These are phyloP conservation scores for Penstemon eatonii DNA, from an alignment of 257 asterid genomes.

Conservation along the genomic window DNA sequence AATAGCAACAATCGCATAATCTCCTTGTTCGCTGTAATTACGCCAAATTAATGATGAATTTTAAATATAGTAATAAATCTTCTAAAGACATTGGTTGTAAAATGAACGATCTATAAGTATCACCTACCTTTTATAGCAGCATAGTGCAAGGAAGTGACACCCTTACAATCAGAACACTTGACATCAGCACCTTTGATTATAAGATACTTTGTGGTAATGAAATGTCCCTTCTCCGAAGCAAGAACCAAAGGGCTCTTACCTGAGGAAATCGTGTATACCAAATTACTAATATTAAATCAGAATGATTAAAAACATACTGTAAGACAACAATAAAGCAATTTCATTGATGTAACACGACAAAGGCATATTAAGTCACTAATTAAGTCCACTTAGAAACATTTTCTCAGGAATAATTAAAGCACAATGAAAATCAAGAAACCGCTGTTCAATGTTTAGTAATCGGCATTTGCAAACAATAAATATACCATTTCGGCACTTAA, in stretches of 20 bases:
- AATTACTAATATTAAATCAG: no score
- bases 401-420: no score
- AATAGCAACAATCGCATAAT: neutral
- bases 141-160: slow-evolving; percentile 23
- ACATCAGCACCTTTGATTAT: slow-evolving; percentile 29
- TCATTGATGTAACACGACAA: no score
- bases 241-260: slow-evolving; percentile 30
- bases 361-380: no score
- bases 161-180: neutral
- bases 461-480: no score
- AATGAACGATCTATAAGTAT: neutral
- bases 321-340: neutral
- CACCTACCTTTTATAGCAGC: slow-evolving; percentile 26
- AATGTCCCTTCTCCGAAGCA: slow-evolving; percentile 14
- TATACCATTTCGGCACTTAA: no score
- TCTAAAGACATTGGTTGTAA: neutral
- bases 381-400: no score
- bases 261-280: neutral
- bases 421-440: no score
- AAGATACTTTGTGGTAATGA: slow-evolving; percentile 19
- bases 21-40: neutral
- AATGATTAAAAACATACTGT: neutral
- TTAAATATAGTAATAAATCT: neutral
- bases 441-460: no score
- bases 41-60: neutral